A percentile compares a stretch with the other conserved stretches of the same genome.
Conservation (phyloP, 176 grass and related monocot genomes). For the Zoysia pacifica region DNA sequence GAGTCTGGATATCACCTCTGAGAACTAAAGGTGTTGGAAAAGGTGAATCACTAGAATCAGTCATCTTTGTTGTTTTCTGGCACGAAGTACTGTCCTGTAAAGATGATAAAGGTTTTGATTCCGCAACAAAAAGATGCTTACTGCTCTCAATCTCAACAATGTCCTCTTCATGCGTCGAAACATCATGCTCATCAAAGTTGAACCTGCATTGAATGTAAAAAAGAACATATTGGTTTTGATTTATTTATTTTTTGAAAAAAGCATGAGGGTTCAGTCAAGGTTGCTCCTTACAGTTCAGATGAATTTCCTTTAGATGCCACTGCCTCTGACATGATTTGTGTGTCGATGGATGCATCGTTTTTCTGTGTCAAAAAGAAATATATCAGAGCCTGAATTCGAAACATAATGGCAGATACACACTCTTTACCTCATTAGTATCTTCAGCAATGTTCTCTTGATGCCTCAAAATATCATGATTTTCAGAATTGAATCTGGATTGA, state of each 20-base stretch:
- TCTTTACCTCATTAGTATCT: neutral
- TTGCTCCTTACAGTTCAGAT: neutral
- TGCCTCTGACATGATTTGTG: neutral
- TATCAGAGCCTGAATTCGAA: neutral
- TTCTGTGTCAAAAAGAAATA: neutral
- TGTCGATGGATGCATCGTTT: neutral
- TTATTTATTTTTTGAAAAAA: neutral
- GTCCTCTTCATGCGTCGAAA: neutral
- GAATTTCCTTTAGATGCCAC: neutral
- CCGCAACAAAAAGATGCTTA: neutral
- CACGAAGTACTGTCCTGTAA: slow-evolving; percentile 32
- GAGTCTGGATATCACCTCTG: slow-evolving; percentile 68
- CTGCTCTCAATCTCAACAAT: neutral
- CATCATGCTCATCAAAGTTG: slow-evolving; percentile 24
- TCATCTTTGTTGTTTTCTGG: neutral
- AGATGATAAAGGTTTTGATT: slow-evolving; percentile 22
- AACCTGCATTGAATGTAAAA: slow-evolving; percentile 33
- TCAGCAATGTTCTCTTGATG: slow-evolving; percentile 19
- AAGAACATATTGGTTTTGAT: neutral
- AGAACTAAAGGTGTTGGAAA: slow-evolving; percentile 70
- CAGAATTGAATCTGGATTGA: slow-evolving; percentile 32
- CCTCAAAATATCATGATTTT: slow-evolving; percentile 7
- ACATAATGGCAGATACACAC: neutral
- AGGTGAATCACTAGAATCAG: slow-evolving; percentile 55
- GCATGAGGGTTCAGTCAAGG: neutral